These are phyloP conservation scores for Mortierella antarctica DNA, from an alignment of 192 early-diverging fungal species.

Conservation along the genomic window DNA sequence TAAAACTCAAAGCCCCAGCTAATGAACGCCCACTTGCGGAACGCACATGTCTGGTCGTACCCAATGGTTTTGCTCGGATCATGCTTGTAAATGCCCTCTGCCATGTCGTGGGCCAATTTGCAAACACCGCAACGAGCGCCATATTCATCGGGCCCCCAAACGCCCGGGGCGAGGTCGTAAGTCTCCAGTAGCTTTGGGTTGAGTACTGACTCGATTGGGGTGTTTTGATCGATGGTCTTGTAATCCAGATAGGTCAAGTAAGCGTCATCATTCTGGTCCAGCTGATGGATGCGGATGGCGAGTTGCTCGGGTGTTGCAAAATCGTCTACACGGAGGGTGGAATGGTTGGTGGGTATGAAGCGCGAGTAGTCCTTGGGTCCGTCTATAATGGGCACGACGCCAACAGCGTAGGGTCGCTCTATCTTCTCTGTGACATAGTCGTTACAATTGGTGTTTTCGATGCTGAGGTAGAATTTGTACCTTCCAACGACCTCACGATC, in stretches of 20 bases:
- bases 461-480: slow-evolving; percentile 47
- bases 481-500: slow-evolving; percentile 6
- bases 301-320: slow-evolving; percentile 30
- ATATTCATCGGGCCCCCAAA: slow-evolving; percentile 14
- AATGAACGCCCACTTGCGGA: slow-evolving; percentile 14
- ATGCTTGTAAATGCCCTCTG: neutral
- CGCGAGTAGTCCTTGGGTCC: slow-evolving; percentile 49
- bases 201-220: slow-evolving; percentile 4
- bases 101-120: slow-evolving; percentile 20
- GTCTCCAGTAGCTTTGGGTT: slow-evolving; percentile 24
- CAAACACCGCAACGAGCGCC: slow-evolving; percentile 25
- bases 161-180: neutral
- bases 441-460: slow-evolving; percentile 50
- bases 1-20: slow-evolving; percentile 17
- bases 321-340: slow-evolving; percentile 30
- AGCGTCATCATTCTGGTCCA: slow-evolving; percentile 9
- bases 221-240: slow-evolving; percentile 6
- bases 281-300: slow-evolving; percentile 8
- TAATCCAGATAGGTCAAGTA: slow-evolving; percentile 27
- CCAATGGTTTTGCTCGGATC: slow-evolving; percentile 8
- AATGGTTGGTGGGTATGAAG: slow-evolving; percentile 31
- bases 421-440: slow-evolving; percentile 52
- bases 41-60: slow-evolving; percentile 17
- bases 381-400: slow-evolving; percentile 41
- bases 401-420: slow-evolving; percentile 17